Conservation (phyloP, 176 grass and related monocot genomes). For the Oryza nivara region DNA sequence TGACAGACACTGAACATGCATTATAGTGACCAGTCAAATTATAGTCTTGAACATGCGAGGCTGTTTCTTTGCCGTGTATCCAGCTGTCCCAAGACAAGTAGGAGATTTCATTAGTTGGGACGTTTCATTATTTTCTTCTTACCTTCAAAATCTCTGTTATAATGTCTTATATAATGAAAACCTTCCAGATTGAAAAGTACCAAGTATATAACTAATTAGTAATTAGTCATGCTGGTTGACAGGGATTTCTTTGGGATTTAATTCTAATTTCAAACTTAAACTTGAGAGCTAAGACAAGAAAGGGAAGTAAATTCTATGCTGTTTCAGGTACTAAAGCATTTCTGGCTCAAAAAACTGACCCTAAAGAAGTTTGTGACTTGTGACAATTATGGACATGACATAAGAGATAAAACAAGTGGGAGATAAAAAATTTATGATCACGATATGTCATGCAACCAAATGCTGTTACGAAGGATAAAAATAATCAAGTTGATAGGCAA, state of each 20-base stretch:
- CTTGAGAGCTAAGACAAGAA: neutral
- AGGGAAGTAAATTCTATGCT: neutral
- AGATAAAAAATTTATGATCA: neutral
- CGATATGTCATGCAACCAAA: neutral
- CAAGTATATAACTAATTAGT: neutral
- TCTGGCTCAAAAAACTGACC: neutral
- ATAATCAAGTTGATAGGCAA: neutral
- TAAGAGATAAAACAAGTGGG: neutral
- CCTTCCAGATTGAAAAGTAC: neutral
- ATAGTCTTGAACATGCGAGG: neutral
- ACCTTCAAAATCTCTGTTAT: conserved; percentile 14
- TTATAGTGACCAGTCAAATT: neutral
- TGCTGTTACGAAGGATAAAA: neutral
- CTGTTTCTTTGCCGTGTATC: neutral
- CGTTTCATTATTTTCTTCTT: conserved; percentile 8
- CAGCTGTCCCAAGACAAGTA: neutral
- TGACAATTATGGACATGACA: neutral
- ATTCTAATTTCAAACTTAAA: neutral
- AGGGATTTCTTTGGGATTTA: neutral
- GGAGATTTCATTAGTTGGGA: neutral
- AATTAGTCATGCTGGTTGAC: neutral
- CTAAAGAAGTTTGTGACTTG: neutral
- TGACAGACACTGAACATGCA: neutral
- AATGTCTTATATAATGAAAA: neutral
- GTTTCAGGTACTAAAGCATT: neutral